A percentile compares a stretch with the other conserved stretches of the same genome.
These are phyloP conservation scores for Tinospora cordifolia DNA, from an alignment of 164 flowering plant genomes.

Conservation along the genomic window DNA sequence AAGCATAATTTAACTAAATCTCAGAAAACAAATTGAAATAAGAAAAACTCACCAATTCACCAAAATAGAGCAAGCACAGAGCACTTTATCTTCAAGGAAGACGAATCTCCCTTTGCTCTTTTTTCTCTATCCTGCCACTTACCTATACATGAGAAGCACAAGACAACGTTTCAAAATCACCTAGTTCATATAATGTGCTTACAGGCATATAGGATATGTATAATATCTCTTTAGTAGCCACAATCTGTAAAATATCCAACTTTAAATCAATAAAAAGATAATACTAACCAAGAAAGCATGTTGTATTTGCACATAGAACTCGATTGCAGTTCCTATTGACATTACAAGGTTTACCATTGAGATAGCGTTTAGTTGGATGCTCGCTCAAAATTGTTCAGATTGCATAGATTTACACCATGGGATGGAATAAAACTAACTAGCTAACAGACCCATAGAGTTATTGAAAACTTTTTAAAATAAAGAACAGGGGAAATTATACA, in stretches of 20 bases:
- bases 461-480: not conserved
- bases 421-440: not conserved
- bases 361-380: conserved; percentile 88
- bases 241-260: not conserved
- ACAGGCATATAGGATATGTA: too few species aligned
- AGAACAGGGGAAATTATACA: not conserved
- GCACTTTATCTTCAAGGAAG: too few species aligned
- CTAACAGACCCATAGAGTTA: not conserved
- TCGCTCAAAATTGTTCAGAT: conserved; percentile 70
- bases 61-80: too few species aligned
- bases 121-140: conserved; percentile 61
- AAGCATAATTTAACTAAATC: too few species aligned
- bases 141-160: conserved; percentile 36
- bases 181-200: too few species aligned
- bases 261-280: not conserved
- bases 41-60: too few species aligned
- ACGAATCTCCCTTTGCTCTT: conserved; percentile 70
- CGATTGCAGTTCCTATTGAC: conserved; percentile 95
- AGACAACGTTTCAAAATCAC: not conserved
- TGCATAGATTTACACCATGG: conserved; percentile 27
- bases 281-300: conserved; percentile 88
- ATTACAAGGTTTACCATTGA: conserved; percentile 95
- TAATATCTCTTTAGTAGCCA: not conserved
- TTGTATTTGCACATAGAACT: conserved; percentile 89
- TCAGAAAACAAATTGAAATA: too few species aligned